Base-by-base conservation (phyloP, 257 asterid genomes). In the Scutellaria barbata region DNA sequence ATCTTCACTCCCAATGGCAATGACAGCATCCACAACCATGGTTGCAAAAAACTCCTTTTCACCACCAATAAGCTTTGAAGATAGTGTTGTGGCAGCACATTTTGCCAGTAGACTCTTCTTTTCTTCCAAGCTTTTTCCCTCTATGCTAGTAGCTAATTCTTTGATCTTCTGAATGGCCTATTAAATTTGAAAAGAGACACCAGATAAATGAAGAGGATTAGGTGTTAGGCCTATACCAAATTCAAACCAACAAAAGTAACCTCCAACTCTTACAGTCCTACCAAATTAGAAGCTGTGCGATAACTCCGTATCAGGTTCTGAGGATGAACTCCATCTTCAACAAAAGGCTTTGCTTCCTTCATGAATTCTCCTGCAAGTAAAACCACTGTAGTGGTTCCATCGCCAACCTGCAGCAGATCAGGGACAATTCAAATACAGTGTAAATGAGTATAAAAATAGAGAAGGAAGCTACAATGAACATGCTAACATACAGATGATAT, bases 271-370 rank as follows among this genome's bases (percentile, higher is more conserved):
- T 61, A 46, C 52, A 46, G 16, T 22, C 12, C 56, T 85, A 92
- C 99, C 98, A 90, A 85, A 63, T 66, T 33, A 73, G 90, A 84
- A 83, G 97, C 98, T 3, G 90, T 80, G 30, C 99, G 81, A 63
- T 85, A 95, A 77, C 99, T 95, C 41, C 97, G 78, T 39, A 95
- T 95, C 56, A 95, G 90, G 87, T 90, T 95, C 72, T 95, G 99
- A 43, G 99, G 88, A 78, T 92, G 98, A 68, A 95, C 99, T 51
- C 99, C 99, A 80, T 95, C 99, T 77, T 95, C 99, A 78, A 95
- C 69, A 75, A 92, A 95, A 72, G 98, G 99, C 73, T 95, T 95
- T 64, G 99, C 99, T 82, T 90, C 98, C 92, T 86, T 92, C 76
- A 95, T 75, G 80, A 89, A 95, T 74, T 95, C 99, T 67, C 95